Conservation (phyloP, 148 eudicot species). For the Heliosperma pusillum region DNA sequence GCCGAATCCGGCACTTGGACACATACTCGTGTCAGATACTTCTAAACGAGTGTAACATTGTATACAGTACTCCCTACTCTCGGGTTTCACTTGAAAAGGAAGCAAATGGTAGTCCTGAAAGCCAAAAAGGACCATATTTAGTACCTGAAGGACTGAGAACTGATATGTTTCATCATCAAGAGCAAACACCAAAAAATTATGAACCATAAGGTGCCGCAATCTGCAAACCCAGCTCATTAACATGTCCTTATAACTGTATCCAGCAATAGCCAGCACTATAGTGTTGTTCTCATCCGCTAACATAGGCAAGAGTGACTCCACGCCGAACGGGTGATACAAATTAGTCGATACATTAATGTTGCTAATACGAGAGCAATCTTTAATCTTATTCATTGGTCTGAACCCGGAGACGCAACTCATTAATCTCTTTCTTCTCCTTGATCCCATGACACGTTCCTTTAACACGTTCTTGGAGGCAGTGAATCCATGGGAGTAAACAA, state of each 20-base stretch:
- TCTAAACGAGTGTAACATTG: too few relatives aligned
- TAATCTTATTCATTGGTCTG: conserved; percentile 22
- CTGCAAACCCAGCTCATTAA: conserved; percentile 97
- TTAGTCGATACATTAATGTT: conserved; percentile 26
- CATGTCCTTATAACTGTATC: conserved; percentile 94
- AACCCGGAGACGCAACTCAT: conserved; percentile 38
- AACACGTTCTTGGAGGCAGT: conserved; percentile 32
- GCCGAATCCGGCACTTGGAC: too few relatives aligned
- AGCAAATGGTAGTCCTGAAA: neutral
- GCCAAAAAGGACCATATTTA: neutral
- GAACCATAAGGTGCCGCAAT: conserved; percentile 51
- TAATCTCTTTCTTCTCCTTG: conserved; percentile 36
- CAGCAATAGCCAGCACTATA: conserved; percentile 72
- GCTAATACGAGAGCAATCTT: conserved; percentile 26
- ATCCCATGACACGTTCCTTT: conserved; percentile 30
- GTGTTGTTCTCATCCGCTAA: conserved; percentile 61
- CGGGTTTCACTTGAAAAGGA: neutral
- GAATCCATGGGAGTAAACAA: conserved; percentile 41
- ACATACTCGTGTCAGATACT: too few relatives aligned
- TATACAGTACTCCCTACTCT: too few relatives aligned
- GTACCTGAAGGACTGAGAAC: conserved; percentile 77
- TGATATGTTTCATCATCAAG: conserved; percentile 78
- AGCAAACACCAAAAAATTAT: conserved; percentile 75
- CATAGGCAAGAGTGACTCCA: conserved; percentile 53
- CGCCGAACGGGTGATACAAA: conserved; percentile 45